Conservation (phyloP, 768 basidiomycete species). For the Sarcomyxa edulis region DNA sequence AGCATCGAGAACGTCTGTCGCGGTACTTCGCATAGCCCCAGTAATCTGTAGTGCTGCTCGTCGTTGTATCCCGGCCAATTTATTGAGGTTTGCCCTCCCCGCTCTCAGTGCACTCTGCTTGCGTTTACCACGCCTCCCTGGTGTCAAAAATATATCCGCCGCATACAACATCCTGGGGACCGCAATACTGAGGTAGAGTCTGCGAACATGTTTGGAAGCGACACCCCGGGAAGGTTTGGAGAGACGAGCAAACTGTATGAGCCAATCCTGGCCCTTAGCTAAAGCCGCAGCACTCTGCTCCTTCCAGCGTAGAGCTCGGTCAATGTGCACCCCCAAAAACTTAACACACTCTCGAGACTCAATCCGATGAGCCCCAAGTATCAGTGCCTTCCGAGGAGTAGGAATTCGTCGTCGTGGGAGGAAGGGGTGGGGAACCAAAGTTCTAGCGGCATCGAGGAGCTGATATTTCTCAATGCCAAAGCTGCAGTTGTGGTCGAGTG, state of each 20-base stretch:
- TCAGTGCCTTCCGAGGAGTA: no score
- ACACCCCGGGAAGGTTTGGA: conserved; percentile 7
- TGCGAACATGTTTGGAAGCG: not conserved
- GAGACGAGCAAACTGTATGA: conserved; percentile 7
- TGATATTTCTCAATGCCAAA: conserved; percentile 14
- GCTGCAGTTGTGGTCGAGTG: conserved; percentile 11
- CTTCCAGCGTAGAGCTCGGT: conserved; percentile 20
- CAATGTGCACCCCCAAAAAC: conserved; percentile 13
- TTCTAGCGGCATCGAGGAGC: conserved; percentile 8
- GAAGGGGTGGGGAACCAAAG: not conserved
- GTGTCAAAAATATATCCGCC: conserved; percentile 3
- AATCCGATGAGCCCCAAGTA: no score
- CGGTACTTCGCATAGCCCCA: conserved; percentile 12
- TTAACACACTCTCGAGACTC: no score
- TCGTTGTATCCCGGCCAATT: conserved; percentile 5
- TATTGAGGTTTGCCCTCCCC: not conserved
- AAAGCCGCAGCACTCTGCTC: conserved; percentile 15
- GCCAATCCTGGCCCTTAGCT: conserved; percentile 14
- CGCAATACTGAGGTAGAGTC: not conserved
- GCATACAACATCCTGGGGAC: conserved; percentile 4
- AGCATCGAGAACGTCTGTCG: conserved; percentile 14
- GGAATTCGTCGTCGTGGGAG: not conserved
- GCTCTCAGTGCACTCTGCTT: not conserved
- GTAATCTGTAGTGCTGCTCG: conserved; percentile 13
- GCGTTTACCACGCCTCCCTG: not conserved